Evolutionary conservation across 176 grass and related monocot species (phyloP), one percentile per base, ranked within the genome.

Genomic region (Hyparrhenia diplandra): DNA sequence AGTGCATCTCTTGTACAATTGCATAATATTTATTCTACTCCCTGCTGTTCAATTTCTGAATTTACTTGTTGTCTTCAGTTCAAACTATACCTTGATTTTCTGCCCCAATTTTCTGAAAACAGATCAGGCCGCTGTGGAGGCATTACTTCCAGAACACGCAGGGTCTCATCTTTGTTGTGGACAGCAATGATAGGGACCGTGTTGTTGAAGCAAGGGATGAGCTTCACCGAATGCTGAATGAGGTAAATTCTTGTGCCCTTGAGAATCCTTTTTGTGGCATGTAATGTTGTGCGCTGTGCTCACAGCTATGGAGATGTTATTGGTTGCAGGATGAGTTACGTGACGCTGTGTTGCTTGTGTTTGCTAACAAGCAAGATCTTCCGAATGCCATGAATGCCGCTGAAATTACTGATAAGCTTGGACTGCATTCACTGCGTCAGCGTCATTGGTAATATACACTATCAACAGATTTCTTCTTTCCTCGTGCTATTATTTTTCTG

Each of bases 281-380:
- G 6, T 41, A 4, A 41, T 80, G 72, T 29, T 29, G 43, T 8
- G 77, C 12, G 42, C 32, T 84, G 82, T 36, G 71, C 41, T 84
- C 42, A 67, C 16, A 60, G 29, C 23, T 75, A 63, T 63, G n/a
- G 16, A 40, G 14, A 14, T 82, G 25, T 17, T 13, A 79, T 35
- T 83, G 37, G 3, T 74, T 80, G 23, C 69, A 91, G 89, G 89
- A 91, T 83, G 89, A 91, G 68, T 39, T 91, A 30, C 89, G 89
- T 85, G 89, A 91, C 58, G 89, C 89, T 47, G 89, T 91, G 17
- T 63, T 91, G 78, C 89, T 91, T 79, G 89, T 91, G 11, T 91
- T 91, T 79, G 89, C 89, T 16, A 91, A 91, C 82, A 91, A 91
- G 86, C 89, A 91, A 91, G 89, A 91, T 91, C 89, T 91, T 82